phyloP scores from a whole-genome alignment of 805 yeast species.

The Yarrowia osloensis region DNA sequence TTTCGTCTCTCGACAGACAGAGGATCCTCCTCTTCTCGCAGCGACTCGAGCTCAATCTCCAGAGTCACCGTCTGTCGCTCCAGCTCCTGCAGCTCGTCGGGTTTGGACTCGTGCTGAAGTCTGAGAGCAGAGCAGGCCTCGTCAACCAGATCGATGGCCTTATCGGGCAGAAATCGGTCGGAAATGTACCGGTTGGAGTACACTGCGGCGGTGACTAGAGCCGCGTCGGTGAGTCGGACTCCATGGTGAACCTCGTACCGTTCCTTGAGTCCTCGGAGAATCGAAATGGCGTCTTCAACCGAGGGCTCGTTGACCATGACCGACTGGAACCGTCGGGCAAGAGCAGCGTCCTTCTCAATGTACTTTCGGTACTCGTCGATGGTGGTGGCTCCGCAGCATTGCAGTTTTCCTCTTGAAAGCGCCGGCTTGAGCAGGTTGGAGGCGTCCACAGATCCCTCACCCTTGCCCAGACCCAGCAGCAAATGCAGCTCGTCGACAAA shows the following conservation, averaged over 20 bases:
- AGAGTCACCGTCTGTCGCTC: slow-evolving; percentile 91
- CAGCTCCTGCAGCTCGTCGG: slow-evolving; percentile 86
- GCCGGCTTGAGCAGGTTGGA: slow-evolving; percentile 91
- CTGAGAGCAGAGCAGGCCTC: slow-evolving; percentile 96
- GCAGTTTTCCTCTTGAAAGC: slow-evolving; percentile 85
- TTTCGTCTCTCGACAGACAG: slow-evolving; percentile 75
- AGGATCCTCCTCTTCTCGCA: slow-evolving; percentile 89
- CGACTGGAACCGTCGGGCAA: slow-evolving; percentile 91
- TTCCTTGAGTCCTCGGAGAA: slow-evolving; percentile 89
- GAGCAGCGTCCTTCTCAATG: slow-evolving; percentile 94
- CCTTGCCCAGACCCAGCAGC: slow-evolving; percentile 85
- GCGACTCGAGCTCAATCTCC: slow-evolving; percentile 90
- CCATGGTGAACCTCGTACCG: slow-evolving; percentile 97
- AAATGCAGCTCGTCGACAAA: slow-evolving; percentile 92
- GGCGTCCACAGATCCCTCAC: slow-evolving; percentile 95
- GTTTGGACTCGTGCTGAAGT: slow-evolving; percentile 94
- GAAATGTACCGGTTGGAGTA: slow-evolving; percentile 87
- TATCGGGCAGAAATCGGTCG: slow-evolving; percentile 90
- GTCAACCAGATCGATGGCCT: slow-evolving; percentile 94
- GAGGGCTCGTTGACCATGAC: slow-evolving; percentile 84
- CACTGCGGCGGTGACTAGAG: slow-evolving; percentile 90
- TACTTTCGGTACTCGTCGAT: slow-evolving; percentile 88
- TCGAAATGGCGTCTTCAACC: slow-evolving; percentile 87
- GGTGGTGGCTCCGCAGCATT: slow-evolving; percentile 96
- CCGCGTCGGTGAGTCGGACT: slow-evolving; percentile 88